A percentile compares a stretch with the other conserved stretches of the same genome.
Conservation (phyloP, 108 stramenopile species). For the Nitzschia sp. region DNA sequence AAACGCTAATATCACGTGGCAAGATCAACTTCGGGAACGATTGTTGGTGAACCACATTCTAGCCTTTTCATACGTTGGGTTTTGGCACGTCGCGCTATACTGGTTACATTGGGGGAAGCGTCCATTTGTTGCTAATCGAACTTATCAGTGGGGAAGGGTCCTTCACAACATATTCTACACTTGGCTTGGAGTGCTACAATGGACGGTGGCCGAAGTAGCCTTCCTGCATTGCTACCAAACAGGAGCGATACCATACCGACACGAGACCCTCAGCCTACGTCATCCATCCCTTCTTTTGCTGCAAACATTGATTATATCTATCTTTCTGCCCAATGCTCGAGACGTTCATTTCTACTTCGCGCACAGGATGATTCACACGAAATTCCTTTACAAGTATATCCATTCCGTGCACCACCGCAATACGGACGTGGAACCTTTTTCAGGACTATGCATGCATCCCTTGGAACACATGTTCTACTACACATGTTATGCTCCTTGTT, state of each 20-base stretch:
- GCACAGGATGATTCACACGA: slow-evolving; percentile 39
- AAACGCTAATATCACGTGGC: not conserved
- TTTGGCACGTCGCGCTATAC: slow-evolving; percentile 38
- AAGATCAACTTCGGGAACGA: not conserved
- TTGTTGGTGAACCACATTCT: slow-evolving; percentile 7
- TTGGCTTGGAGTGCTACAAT: slow-evolving; percentile 28
- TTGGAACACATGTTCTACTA: slow-evolving; percentile 45
- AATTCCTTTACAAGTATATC: slow-evolving; percentile 35
- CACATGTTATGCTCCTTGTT: slow-evolving; percentile 20
- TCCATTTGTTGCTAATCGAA: slow-evolving; percentile 18
- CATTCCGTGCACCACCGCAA: slow-evolving; percentile 51
- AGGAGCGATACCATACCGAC: slow-evolving; percentile 4
- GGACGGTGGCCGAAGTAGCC: slow-evolving; percentile 31
- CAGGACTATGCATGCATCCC: slow-evolving; percentile 48
- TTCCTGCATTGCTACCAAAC: slow-evolving; percentile 23
- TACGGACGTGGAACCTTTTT: slow-evolving; percentile 41
- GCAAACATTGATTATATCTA: not conserved
- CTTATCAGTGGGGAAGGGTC: slow-evolving; percentile 11
- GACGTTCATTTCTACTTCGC: slow-evolving; percentile 37
- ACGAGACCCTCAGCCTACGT: not conserved
- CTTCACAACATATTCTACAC: slow-evolving; percentile 36
- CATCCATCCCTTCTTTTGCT: not conserved
- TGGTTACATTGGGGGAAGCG: slow-evolving; percentile 16
- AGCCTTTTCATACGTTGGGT: slow-evolving; percentile 25
- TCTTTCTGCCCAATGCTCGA: slow-evolving; percentile 22